phyloP scores from a whole-genome alignment of 2,329 filamentous ascomycete species.

The Endoconidiophora laricicola region DNA sequence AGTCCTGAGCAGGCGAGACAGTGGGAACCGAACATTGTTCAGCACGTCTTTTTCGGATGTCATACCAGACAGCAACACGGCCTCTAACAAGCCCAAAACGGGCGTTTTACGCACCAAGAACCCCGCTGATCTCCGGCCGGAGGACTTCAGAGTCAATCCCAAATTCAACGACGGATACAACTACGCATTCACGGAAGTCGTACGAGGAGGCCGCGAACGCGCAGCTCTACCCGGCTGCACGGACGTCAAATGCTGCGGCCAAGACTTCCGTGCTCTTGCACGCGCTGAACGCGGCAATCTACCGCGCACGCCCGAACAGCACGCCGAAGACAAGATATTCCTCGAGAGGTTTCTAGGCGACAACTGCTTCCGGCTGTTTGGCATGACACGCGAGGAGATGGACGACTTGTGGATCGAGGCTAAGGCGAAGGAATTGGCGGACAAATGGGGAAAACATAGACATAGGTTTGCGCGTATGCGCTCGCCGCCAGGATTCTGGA shows the following conservation, averaged over 20 bases:
- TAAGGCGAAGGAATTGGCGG: conserved; percentile 53
- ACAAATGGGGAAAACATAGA: conserved; percentile 61
- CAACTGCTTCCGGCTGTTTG: conserved; percentile 38
- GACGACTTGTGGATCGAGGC: conserved; percentile 58
- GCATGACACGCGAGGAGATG: conserved; percentile 43
- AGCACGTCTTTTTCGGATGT: conserved; percentile 1
- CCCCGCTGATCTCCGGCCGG: conserved; percentile 38
- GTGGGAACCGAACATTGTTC: background rate
- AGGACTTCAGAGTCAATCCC: conserved; percentile 74
- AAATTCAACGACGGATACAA: conserved; percentile 50
- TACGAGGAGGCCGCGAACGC: conserved; percentile 53
- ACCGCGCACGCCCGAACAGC: conserved; percentile 21
- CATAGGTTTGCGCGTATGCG: conserved; percentile 52
- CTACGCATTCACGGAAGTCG: conserved; percentile 58
- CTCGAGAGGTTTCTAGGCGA: conserved; percentile 42
- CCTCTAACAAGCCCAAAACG: background rate
- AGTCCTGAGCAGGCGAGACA: background rate
- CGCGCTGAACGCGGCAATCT: conserved; percentile 28
- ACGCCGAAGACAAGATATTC: conserved; percentile 30
- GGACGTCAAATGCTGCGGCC: conserved; percentile 60
- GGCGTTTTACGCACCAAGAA: conserved; percentile 4
- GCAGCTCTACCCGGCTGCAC: conserved; percentile 59
- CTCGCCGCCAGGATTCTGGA: conserved; percentile 82
- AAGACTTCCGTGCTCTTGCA: conserved; percentile 51
- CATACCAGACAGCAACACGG: background rate